Base-by-base conservation (phyloP, 2,329 filamentous ascomycete species). In the Diaporthe ilicicola region DNA sequence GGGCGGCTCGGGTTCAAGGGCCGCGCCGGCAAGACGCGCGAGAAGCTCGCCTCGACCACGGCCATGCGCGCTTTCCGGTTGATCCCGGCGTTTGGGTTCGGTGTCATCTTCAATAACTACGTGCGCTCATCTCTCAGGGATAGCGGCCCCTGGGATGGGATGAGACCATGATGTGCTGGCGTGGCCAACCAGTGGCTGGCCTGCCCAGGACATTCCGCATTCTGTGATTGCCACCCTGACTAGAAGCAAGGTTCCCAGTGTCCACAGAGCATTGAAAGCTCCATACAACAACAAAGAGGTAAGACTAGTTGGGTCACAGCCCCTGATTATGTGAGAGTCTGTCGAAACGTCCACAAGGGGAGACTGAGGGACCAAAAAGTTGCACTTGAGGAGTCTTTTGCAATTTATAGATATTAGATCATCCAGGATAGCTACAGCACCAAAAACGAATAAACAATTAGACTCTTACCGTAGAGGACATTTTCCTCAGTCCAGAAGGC, bases 101-200 rank as follows among this genome's bases (percentile, higher is more conserved):
- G 59, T 2, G 59, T 64, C 59, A 64, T 64, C 59, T 64, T 64
- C 6, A 64, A 64, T 27, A 64, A 64, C 4, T 8, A 64, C 9
- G 1, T 64, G 44, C 44, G 59, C n/a, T 50, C 59, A 7, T 50
- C 44, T 6, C 42, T 64, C 0, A 50, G 24, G 15, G 19, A 12
- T 6, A n/a, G n/a, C 5, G 42, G 44, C 12, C 2, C 32, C 13
- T 19, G 13, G 32, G 27, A 34, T 5, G n/a, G 13, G 2, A 12
- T 1, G 13, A 29, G n/a, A 37, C 29, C 15, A 12, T 50, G 29
- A 64, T 9, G n/a, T 4, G 22, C 1, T 3, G 19, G 29, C 44
- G n/a, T 27, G 22, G 1, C 34, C 24, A 17, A 32, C 17, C 2
- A 19, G 1, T 48, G 3, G 5, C 12, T 24, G 42, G 2, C 7